phyloP scores from a whole-genome alignment of 2,329 filamentous ascomycete genomes.

The Aspergillus eucalypticola region DNA sequence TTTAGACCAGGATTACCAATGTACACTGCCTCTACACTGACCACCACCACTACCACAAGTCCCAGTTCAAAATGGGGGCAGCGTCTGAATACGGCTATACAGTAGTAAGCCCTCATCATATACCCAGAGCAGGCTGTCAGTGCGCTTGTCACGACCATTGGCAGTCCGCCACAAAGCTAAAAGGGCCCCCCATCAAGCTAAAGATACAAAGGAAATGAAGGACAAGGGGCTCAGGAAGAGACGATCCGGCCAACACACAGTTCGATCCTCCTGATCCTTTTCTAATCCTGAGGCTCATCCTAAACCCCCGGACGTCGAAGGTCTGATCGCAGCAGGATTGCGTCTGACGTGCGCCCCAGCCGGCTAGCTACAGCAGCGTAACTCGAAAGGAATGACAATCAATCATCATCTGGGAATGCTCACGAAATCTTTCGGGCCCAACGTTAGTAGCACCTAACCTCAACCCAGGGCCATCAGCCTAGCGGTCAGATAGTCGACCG shows the following conservation, averaged over 20 bases:
- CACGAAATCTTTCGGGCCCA: neutral
- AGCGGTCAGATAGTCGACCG: neutral
- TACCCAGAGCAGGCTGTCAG: neutral
- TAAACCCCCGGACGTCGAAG: neutral
- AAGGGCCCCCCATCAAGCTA: too few relatives aligned
- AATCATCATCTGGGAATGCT: neutral
- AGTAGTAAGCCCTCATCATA: neutral
- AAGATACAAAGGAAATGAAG: neutral
- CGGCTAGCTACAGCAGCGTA: constrained; percentile 4
- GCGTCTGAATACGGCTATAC: neutral
- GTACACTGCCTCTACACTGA: neutral
- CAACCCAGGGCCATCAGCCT: neutral
- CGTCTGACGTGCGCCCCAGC: constrained; percentile 5
- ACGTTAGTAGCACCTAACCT: neutral
- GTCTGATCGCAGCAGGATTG: constrained; percentile 11
- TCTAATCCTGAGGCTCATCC: neutral
- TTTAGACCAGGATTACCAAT: neutral
- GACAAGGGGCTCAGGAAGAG: neutral
- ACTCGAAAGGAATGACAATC: too few relatives aligned
- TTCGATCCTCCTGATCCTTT: constrained; percentile 1
- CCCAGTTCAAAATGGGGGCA: neutral
- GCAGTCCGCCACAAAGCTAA: neutral
- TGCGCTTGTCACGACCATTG: neutral
- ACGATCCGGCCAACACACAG: neutral
- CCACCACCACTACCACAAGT: neutral